Evolutionary conservation across 192 early-diverging fungal genomes (phyloP).

Genomic region (Chytriomyces sp.): DNA sequence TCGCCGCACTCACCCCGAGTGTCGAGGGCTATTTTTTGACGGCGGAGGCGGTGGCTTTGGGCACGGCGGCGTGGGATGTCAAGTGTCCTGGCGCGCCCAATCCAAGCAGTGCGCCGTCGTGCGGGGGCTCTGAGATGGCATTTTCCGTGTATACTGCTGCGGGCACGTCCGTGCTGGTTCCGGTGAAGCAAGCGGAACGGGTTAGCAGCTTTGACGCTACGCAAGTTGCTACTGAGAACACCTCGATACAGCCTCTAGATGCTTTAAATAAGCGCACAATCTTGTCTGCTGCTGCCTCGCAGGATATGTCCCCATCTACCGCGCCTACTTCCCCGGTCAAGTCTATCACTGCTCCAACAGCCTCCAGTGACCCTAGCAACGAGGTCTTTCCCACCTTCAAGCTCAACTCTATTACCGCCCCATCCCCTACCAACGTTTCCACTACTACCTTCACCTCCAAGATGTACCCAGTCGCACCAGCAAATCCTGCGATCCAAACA

Average conservation of each 20-base stretch:
- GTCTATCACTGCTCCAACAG: not conserved
- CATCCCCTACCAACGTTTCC: not conserved
- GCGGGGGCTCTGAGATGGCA: not conserved
- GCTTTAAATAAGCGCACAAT: too few species aligned
- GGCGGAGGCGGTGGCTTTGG: not conserved
- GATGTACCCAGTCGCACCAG: not conserved
- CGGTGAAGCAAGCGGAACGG: too few species aligned
- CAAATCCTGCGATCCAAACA: too few species aligned
- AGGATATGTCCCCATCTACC: not conserved
- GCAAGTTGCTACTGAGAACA: too few species aligned
- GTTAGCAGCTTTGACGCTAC: too few species aligned
- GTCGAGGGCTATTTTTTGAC: not conserved
- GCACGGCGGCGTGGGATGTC: not conserved
- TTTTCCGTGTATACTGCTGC: too few species aligned
- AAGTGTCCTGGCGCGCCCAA: not conserved
- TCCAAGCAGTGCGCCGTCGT: not conserved
- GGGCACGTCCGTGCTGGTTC: too few species aligned
- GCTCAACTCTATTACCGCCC: not conserved
- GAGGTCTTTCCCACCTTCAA: not conserved
- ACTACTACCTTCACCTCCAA: not conserved
- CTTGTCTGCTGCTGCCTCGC: too few species aligned
- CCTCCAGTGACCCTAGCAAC: not conserved
- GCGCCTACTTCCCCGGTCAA: not conserved
- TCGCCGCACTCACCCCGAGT: not conserved
- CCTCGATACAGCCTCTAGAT: too few species aligned